These are phyloP conservation scores for Bretschneidera sinensis DNA, from an alignment of 345 rosid species.

Conservation along the genomic window DNA sequence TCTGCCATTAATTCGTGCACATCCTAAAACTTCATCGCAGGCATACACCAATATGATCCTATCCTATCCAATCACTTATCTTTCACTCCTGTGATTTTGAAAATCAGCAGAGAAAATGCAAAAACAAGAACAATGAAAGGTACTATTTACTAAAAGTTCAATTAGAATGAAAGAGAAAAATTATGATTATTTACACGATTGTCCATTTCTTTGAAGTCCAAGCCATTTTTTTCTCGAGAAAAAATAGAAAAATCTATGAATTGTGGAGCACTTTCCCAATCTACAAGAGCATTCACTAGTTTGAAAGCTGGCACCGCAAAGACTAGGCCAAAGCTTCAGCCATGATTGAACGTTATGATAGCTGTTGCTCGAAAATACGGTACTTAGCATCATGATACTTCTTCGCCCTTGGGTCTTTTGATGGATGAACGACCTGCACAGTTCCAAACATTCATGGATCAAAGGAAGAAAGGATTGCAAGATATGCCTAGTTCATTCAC, in stretches of 20 bases:
- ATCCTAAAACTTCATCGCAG: no score
- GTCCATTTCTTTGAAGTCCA: neutral
- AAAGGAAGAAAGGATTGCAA: neutral
- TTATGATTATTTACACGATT: no score
- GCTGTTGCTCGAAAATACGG: constrained; percentile 66
- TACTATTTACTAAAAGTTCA: no score
- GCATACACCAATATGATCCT: no score
- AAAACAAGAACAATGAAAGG: no score
- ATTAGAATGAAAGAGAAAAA: no score
- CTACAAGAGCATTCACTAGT: neutral
- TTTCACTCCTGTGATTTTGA: no score
- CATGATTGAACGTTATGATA: constrained; percentile 65
- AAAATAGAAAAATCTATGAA: neutral
- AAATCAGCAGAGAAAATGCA: no score
- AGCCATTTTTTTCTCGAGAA: neutral
- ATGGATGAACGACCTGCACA: constrained; percentile 74
- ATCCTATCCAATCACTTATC: no score
- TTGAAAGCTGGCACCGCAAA: no score
- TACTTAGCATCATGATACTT: constrained; percentile 92
- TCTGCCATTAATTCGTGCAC: no score
- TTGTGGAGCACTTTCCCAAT: no score
- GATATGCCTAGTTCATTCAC: neutral
- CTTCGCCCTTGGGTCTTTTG: constrained; percentile 68
- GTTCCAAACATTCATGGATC: neutral
- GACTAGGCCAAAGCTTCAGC: constrained; percentile 58